Conservation (phyloP, 2,329 filamentous ascomycete genomes). For the Phoma herbarum region DNA sequence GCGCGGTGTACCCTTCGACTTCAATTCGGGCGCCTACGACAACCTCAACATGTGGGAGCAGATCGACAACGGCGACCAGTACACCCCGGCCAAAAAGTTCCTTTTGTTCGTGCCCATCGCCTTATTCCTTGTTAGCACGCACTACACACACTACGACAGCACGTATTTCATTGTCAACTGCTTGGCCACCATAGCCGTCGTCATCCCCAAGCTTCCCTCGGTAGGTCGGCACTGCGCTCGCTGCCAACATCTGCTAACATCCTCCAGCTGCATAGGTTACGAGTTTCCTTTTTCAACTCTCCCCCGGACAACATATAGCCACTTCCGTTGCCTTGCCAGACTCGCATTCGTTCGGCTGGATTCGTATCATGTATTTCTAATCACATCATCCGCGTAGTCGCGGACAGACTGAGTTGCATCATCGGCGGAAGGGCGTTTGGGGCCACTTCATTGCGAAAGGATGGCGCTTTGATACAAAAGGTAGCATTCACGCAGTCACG, state of each 20-base stretch:
- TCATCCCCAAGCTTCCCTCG: conserved; percentile 95
- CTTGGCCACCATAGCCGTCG: conserved; percentile 86
- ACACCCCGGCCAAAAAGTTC: conserved; percentile 99
- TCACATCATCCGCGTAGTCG: conserved; percentile 32
- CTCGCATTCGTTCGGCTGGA: conserved; percentile 34
- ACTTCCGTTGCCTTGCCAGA: conserved; percentile 12
- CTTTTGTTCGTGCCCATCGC: conserved; percentile 92
- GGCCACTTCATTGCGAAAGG: conserved; percentile 9
- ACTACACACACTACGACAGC: conserved; percentile 98
- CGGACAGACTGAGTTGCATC: conserved; percentile 43
- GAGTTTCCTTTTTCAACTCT: conserved; percentile 51
- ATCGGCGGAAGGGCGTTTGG: conserved; percentile 39
- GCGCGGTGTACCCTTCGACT: conserved; percentile 96
- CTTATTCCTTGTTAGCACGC: conserved; percentile 94
- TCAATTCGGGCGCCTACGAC: conserved; percentile 98
- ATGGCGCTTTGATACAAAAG: conserved; percentile 30
- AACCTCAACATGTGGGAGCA: conserved; percentile 99
- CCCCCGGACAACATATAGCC: conserved; percentile 49
- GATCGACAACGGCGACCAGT: conserved; percentile 98
- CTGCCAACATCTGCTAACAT: conserved; percentile 13
- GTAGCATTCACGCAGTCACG: conserved; percentile 24
- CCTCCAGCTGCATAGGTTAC: conserved; percentile 50
- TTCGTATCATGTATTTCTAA: conserved; percentile 51
- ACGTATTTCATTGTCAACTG: conserved; percentile 98
- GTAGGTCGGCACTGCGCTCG: conserved; percentile 59